A percentile compares a stretch with the other conserved stretches of the same genome.
Conservation (phyloP, 345 rosid genomes). For the Aquilaria sinensis region DNA sequence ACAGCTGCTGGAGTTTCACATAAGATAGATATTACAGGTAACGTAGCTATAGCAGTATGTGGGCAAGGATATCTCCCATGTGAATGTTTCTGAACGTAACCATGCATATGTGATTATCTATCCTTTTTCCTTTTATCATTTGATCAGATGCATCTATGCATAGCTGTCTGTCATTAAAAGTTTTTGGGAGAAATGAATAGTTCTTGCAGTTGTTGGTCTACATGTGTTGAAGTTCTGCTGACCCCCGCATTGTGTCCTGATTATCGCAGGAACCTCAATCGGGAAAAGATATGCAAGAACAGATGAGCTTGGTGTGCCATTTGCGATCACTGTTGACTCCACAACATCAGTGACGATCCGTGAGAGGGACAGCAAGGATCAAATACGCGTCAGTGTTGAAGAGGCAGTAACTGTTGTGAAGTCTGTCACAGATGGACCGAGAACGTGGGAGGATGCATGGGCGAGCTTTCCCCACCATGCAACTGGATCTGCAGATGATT, state of each 20-base stretch:
- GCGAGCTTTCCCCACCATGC: slow-evolving; percentile 59
- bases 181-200: no score
- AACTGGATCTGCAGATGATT: slow-evolving; percentile 50
- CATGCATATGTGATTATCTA: no score
- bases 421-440: slow-evolving; percentile 60
- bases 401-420: slow-evolving; percentile 66
- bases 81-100: no score
- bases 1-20: slow-evolving; percentile 76
- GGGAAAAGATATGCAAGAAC: slow-evolving; percentile 95
- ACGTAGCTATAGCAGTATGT: no score
- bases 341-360: slow-evolving; percentile 68
- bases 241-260: not conserved
- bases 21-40: slow-evolving; percentile 92
- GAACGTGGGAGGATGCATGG: slow-evolving; percentile 79
- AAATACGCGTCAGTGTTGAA: slow-evolving; percentile 58
- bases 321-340: slow-evolving; percentile 85
- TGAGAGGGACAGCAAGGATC: slow-evolving; percentile 93
- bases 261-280: slow-evolving; percentile 68
- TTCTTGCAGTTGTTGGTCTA: no score
- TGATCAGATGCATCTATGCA: no score
- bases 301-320: slow-evolving; percentile 93
- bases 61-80: no score
- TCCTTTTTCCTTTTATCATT: no score
- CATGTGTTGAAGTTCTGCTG: no score
- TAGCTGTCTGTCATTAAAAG: no score